phyloP scores from a whole-genome alignment of 108 stramenopile genomes.

The Cyclostephanos tholiformis region DNA sequence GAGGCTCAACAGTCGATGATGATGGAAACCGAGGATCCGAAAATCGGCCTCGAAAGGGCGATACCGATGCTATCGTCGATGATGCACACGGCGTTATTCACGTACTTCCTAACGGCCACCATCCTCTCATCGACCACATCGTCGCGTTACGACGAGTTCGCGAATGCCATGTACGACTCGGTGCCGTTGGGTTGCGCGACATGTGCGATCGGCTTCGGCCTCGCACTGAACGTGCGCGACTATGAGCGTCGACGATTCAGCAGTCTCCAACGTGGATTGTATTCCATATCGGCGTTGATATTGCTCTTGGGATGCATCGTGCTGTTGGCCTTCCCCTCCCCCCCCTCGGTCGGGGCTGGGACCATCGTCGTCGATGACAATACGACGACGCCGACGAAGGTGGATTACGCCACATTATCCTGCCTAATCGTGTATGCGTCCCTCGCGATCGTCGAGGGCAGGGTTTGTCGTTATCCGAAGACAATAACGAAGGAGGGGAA shows the following conservation, averaged over 20 bases:
- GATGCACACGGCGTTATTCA: slow-evolving; percentile 27
- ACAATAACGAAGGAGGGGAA: slow-evolving; percentile 38
- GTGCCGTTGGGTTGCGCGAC: slow-evolving; percentile 48
- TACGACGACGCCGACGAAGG: slow-evolving; percentile 6
- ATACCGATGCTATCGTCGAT: slow-evolving; percentile 36
- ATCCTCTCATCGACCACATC: slow-evolving; percentile 35
- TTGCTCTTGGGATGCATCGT: slow-evolving; percentile 54
- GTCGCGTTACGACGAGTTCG: slow-evolving; percentile 7
- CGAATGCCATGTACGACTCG: slow-evolving; percentile 46
- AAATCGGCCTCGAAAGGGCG: slow-evolving; percentile 18
- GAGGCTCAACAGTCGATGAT: slow-evolving; percentile 5
- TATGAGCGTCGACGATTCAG: slow-evolving; percentile 43
- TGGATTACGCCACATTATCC: slow-evolving; percentile 45
- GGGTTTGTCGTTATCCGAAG: slow-evolving; percentile 50
- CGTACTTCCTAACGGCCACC: slow-evolving; percentile 41
- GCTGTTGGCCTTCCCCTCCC: slow-evolving; percentile 38
- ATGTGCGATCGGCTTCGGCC: slow-evolving; percentile 36
- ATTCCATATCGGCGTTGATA: slow-evolving; percentile 47
- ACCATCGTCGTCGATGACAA: slow-evolving; percentile 3
- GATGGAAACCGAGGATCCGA: slow-evolving; percentile 22
- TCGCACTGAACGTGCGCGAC: slow-evolving; percentile 44
- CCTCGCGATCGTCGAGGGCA: slow-evolving; percentile 55
- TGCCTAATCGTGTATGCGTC: slow-evolving; percentile 43
- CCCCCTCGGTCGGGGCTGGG: slow-evolving; percentile 21
- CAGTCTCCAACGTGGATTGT: slow-evolving; percentile 42